phyloP scores from a whole-genome alignment of 179 eudicot genomes.

The Gypsophila paniculata region DNA sequence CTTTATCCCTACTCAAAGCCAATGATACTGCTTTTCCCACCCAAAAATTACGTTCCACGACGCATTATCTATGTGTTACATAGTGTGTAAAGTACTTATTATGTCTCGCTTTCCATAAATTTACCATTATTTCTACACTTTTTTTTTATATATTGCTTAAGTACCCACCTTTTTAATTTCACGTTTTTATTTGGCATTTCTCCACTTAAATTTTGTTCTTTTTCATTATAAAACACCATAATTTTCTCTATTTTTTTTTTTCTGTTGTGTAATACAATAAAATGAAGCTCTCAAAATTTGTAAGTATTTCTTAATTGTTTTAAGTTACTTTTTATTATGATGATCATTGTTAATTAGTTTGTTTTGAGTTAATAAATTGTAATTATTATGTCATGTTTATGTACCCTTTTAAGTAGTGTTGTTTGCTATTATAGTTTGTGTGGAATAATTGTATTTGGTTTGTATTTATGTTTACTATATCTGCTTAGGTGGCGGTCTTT shows the following conservation, averaged over 20 bases:
- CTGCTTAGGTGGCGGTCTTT: too few species aligned
- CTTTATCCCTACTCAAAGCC: conserved; percentile 13
- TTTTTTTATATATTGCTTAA: conserved; percentile 23
- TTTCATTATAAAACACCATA: neutral
- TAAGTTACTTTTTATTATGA: neutral
- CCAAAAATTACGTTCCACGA: conserved; percentile 11
- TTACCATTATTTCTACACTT: neutral
- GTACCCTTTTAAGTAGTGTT: conserved; percentile 1
- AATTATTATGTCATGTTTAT: neutral
- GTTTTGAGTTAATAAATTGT: neutral
- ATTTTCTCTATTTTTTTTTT: neutral
- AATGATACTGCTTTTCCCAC: neutral
- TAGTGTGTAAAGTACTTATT: neutral
- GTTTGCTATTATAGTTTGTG: neutral
- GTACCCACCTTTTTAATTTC: conserved; percentile 20
- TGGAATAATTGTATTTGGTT: neutral
- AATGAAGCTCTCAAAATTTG: conserved; percentile 35
- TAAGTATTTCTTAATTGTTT: conserved; percentile 17
- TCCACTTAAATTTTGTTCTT: conserved; percentile 14
- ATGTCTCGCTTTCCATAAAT: neutral
- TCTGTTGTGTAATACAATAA: neutral
- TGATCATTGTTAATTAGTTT: conserved; percentile 9
- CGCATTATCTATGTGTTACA: too few species aligned
- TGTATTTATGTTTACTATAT: too few species aligned
- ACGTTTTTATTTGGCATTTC: conserved; percentile 1